Conservation (phyloP, 2,329 filamentous ascomycete species). For the Neospermospora avenae region DNA sequence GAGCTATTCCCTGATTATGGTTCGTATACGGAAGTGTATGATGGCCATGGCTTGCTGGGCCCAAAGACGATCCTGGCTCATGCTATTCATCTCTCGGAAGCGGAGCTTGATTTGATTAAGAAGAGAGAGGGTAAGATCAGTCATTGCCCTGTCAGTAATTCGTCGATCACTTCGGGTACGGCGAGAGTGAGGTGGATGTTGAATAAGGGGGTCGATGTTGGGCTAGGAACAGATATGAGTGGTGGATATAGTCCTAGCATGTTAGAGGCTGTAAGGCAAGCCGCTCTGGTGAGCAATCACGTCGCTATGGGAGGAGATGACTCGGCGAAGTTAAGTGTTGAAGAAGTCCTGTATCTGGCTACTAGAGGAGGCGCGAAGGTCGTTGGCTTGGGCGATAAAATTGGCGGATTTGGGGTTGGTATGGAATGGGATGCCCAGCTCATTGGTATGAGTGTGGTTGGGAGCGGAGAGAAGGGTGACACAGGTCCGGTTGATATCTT, state of each 20-base stretch:
- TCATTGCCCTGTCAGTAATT: constrained; percentile 88
- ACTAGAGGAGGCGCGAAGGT: constrained; percentile 85
- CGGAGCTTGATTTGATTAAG: constrained; percentile 64
- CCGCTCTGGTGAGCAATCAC: constrained; percentile 73
- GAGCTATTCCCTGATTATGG: constrained; percentile 61
- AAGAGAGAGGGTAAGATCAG: constrained; percentile 62
- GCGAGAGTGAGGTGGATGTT: constrained; percentile 73
- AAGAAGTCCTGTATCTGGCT: constrained; percentile 82
- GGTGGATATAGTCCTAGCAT: constrained; percentile 83
- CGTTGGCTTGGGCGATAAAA: constrained; percentile 65
- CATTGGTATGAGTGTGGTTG: constrained; percentile 55
- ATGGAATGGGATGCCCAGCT: constrained; percentile 92
- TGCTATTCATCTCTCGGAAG: constrained; percentile 68
- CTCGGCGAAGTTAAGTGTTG: constrained; percentile 69
- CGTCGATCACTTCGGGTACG: constrained; percentile 73
- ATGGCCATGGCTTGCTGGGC: constrained; percentile 65
- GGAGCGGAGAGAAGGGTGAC: constrained; percentile 38
- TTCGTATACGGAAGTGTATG: constrained; percentile 78
- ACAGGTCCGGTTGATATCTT: constrained; percentile 79
- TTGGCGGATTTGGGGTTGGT: constrained; percentile 82
- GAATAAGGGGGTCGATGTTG: constrained; percentile 71
- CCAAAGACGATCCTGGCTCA: constrained; percentile 79
- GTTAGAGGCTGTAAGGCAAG: constrained; percentile 78
- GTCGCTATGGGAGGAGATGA: constrained; percentile 52
- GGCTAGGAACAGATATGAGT: constrained; percentile 85